These are phyloP conservation scores for Geranium brycei DNA, from an alignment of 345 rosid genomes.

Conservation along the genomic window DNA sequence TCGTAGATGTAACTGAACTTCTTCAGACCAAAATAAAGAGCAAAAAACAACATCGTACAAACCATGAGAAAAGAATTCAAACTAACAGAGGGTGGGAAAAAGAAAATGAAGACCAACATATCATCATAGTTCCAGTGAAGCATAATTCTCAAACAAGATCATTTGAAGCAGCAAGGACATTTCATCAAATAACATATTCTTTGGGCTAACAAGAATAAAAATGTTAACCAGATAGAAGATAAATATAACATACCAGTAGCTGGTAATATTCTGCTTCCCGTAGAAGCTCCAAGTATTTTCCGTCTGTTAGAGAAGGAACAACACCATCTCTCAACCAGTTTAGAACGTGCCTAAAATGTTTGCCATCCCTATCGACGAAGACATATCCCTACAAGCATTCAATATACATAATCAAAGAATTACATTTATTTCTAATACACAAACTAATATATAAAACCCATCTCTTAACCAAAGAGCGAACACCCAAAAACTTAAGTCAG, in stretches of 20 bases:
- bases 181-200: neutral
- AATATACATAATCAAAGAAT: conserved; percentile 6
- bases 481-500: neutral
- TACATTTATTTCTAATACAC: conserved; percentile 4
- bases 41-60: neutral
- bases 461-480: neutral
- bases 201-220: neutral
- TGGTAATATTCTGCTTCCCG: conserved; percentile 86
- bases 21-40: neutral
- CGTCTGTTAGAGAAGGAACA: conserved; percentile 49
- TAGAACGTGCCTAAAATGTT: conserved; percentile 68
- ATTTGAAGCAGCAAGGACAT: too few relatives aligned
- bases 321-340: conserved; percentile 95
- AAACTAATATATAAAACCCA: neutral
- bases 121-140: neutral
- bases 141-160: neutral
- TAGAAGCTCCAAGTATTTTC: conserved; percentile 50
- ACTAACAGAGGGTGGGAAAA: neutral
- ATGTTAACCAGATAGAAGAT: neutral
- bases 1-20: neutral
- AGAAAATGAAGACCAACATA: neutral
- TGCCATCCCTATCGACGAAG: conserved; percentile 86
- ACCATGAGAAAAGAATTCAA: too few relatives aligned
- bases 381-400: conserved; percentile 50
- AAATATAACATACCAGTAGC: conserved; percentile 44